Base-by-base conservation (phyloP, 148 eudicot species). In the Camellia lanceoleosa region DNA sequence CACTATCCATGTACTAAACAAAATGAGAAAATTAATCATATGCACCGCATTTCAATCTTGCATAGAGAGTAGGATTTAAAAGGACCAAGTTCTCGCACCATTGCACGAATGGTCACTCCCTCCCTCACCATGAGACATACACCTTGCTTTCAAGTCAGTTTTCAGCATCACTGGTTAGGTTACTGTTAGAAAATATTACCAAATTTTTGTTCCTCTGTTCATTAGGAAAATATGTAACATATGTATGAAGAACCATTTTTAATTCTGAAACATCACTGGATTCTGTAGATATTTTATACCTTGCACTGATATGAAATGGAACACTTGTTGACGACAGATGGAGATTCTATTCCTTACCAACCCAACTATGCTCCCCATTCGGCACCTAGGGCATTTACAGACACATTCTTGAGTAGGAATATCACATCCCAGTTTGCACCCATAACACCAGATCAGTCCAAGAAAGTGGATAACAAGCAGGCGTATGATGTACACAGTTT, bases 401-500 rank as follows among this genome's bases (percentile, higher is more conserved):
- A 82, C 60, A 69, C 81, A 51, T 51, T 74, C 30, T 75, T 70
- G 64, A 80, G 83, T 71, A 82, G 73, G 68, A 74, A 13, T 56
- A 75, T 60, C 30, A 41, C 85, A 44, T 55, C 61, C 64, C 72
- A 67, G 38, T 84, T 88, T 86, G 87, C 84, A 66, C 98, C 97
- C 3, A 73, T 83, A 74, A 91, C 95, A 74, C 92, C 97, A 67
- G 89, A 87, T 69, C 87, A 79, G 54, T 78, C 59, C 68, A 81
- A 81, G 78, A 87, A 81, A 83, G 80, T 78, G 18, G 83, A 76
- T 63, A 61, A 74, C 77, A 55, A 11, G 14, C 81, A 77, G 54
- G 83, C 74, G 18, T 75, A 84, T 51, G 80, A 67, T 9, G 56
- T 64, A 14, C 60, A 52, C 80, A 70, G 56, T 82, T 47, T 47